Base-by-base conservation (phyloP, 2,329 filamentous ascomycete species). In the Penicillium concentricum region DNA sequence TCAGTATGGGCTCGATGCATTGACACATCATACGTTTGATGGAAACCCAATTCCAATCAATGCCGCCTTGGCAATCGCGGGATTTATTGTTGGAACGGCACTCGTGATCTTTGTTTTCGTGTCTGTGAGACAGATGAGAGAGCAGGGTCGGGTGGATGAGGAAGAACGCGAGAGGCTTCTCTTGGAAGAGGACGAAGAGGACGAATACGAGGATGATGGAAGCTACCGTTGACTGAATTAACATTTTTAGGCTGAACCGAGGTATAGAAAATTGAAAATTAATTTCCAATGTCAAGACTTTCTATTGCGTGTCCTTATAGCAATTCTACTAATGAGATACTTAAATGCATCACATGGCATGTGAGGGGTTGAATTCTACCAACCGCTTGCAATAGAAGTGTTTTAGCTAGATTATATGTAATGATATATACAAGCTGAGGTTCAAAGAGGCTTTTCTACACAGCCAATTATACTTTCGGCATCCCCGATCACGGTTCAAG, bases 21-120 rank as follows among this genome's bases (percentile, higher is more conserved):
- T 94, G 26, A 90, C 91, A 39, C 89, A 95, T 68, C 80, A 84
- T 53, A 80, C 81, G 0, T 96, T 93, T 64, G 64, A 79, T 20
- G 86, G 87, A 15, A 82, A 96, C 69, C 92, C 92, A 0, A 78
- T 90, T 0, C 91, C 91, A 0, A 87, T 95, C 34, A 94, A 96
- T 69, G 60, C 89, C 2, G 79, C 88, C 0, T 73, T 96, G 38
- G 74, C 93, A 37, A 68, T 76, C 0, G 65, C 84, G 1, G 90
- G 87, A 0, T 72, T 91, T 8, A 69, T 84, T 0, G 79, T 93
- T 1, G 92, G 92, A 0, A 60, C 82, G 0, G 76, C 76, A 5
- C 78, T 96, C 2, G 86, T 93, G 8, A 75, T 71, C 0, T 96
- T 83, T 72, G 90, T 95, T 42, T 51, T 61, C 39, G 34, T 67